Base-by-base conservation (phyloP, 2,329 filamentous ascomycete genomes). In the Fusarium bactridioides region DNA sequence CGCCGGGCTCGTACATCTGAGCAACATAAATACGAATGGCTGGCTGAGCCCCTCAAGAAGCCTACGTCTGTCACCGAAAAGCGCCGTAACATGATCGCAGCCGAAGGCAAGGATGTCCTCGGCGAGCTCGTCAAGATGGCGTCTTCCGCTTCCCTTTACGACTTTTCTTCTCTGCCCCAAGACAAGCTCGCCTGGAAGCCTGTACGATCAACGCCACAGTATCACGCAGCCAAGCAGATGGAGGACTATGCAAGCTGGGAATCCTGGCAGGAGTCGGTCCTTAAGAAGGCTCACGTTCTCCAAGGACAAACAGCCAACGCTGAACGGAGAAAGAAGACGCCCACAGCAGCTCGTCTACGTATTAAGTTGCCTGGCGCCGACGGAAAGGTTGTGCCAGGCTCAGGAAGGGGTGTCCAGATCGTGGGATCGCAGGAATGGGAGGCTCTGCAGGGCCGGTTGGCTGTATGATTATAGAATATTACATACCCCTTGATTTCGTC, bases 151-250 rank as follows among this genome's bases (percentile, higher is more conserved):
- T 84, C 82, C 68, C 78, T 92, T 15, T 92, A 89, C 74, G 88
- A 93, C 75, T 83, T 93, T n/a, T 82, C 79, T 11, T 78, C 80
- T 33, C 79, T 91, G 71, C 88, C 89, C 3, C 82, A 86, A 77
- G 89, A 92, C 77, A 88, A 86, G 78, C 83, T 91, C 44, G 87
- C 87, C 15, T 94, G 92, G 92, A 86, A 89, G 70, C 91, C 91
- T 27, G 88, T 88, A 27, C 88, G 83, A 77, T 85, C 84, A 43
- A 92, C 90, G 50, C 88, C 91, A 8, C 87, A 89, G 78, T 93
- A 90, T 81, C 89, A 91, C 67, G 89, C 90, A 15, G 90, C 90
- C 23, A 87, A 85, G 78, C 88, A 91, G 79, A 86, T 84, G 64
- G 91, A 93, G 80, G 88, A 92, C 70, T 92, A 88, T 76, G 90